These are phyloP conservation scores for Bjerkandera adusta DNA, from an alignment of 1,284 basidiomycete genomes.

Conservation along the genomic window DNA sequence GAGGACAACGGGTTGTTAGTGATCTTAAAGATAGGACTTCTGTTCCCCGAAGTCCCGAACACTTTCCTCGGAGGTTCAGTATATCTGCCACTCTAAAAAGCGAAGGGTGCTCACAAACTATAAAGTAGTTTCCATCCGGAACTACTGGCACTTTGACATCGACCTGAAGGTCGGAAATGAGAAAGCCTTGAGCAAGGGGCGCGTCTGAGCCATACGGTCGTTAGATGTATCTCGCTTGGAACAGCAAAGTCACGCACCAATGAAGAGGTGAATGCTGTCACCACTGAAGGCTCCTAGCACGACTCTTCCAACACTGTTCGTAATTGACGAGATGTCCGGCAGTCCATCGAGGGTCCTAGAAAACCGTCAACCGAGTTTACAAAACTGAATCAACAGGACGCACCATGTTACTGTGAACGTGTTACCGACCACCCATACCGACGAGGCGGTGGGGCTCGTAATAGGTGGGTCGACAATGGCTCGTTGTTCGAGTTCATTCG, in stretches of 20 bases:
- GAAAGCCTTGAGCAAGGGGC: too few species aligned
- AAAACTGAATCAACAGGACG: not conserved
- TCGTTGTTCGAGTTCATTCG: not conserved
- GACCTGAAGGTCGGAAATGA: not conserved
- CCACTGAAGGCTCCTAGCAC: constrained; percentile 1
- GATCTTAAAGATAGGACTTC: constrained; percentile 1
- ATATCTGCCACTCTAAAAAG: too few species aligned
- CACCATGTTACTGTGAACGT: not conserved
- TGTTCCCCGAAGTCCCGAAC: not conserved
- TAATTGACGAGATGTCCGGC: not conserved
- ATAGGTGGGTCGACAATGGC: not conserved
- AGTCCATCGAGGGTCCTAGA: not conserved
- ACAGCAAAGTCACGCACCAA: too few species aligned
- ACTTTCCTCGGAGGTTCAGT: too few species aligned
- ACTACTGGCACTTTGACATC: not conserved
- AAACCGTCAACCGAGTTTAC: too few species aligned
- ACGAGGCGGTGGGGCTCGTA: not conserved
- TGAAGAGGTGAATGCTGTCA: not conserved
- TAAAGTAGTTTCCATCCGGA: not conserved
- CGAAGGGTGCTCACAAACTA: constrained; percentile 1
- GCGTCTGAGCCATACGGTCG: too few species aligned
- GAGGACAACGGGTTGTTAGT: not conserved
- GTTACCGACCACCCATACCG: constrained; percentile 1
- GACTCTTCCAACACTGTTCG: not conserved
- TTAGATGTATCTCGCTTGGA: too few species aligned